phyloP scores from a whole-genome alignment of 345 rosid genomes.

The Bruguiera parviflora region DNA sequence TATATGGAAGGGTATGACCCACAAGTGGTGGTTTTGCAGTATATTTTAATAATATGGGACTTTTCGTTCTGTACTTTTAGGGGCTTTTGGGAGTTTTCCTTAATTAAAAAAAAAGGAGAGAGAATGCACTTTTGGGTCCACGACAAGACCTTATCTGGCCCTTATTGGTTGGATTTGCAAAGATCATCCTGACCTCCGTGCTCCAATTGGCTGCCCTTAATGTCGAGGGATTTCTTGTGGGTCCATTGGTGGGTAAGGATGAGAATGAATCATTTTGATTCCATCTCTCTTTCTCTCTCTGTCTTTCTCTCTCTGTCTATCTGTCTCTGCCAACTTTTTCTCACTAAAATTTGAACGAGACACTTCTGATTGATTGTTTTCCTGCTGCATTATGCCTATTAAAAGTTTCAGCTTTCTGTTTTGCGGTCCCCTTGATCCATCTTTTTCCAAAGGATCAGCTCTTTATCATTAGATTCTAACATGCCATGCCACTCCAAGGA shows the following conservation, averaged over 20 bases:
- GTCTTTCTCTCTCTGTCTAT: neutral
- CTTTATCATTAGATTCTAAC: neutral
- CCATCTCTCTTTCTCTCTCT: neutral
- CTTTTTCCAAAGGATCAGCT: neutral
- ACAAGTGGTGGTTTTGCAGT: constrained; percentile 22
- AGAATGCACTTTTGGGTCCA: constrained; percentile 40
- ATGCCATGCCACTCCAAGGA: neutral
- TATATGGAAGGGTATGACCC: constrained; percentile 18
- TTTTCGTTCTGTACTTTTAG: constrained; percentile 33
- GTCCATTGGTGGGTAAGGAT: constrained; percentile 8
- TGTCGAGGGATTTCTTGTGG: constrained; percentile 54
- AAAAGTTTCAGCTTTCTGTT: neutral
- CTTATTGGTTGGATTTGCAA: constrained; percentile 45
- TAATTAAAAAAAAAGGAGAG: neutral
- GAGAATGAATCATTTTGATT: neutral
- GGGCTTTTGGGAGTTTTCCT: neutral
- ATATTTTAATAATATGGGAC: constrained; percentile 8
- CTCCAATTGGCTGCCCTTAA: constrained; percentile 48
- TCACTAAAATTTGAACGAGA: constrained; percentile 1
- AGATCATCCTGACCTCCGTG: constrained; percentile 41
- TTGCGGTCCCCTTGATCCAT: constrained; percentile 19
- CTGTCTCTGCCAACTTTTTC: neutral
- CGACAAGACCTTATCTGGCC: constrained; percentile 59
- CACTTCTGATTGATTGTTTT: constrained; percentile 14
- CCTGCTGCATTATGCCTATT: neutral